A percentile compares a stretch with the other conserved stretches of the same genome.
Conservation (phyloP, 306 rosid genomes). For the Dicorynia guianensis region DNA sequence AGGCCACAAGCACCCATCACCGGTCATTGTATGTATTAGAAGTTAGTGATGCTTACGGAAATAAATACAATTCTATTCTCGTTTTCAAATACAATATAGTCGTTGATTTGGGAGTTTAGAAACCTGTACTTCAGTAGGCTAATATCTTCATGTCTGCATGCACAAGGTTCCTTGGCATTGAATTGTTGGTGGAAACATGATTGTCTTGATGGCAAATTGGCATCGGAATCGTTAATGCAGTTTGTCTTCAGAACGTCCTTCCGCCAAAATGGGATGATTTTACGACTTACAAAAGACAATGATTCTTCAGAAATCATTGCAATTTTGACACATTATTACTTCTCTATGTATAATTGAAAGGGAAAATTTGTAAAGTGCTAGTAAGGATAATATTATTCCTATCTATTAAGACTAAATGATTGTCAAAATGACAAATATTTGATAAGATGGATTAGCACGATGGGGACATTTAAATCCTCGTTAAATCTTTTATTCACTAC, state of each 20-base stretch:
- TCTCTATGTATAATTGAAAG: no score
- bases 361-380: no score
- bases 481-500: no score
- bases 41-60: conserved; percentile 47
- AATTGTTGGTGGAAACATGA: not conserved
- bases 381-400: no score
- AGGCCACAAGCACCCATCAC: conserved; percentile 49
- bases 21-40: conserved; percentile 56
- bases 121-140: conserved; percentile 1
- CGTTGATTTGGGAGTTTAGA: conserved; percentile 1
- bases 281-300: not conserved
- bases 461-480: no score
- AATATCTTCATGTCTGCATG: not conserved
- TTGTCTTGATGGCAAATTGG: not conserved
- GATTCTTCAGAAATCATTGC: no score
- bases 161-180: conserved; percentile 3
- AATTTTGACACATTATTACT: no score
- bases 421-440: no score
- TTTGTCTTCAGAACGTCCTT: conserved; percentile 7
- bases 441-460: no score
- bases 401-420: no score
- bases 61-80: conserved; percentile 46
- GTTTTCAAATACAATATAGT: conserved; percentile 4
- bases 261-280: not conserved
- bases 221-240: not conserved